Evolutionary conservation across 1,284 basidiomycete genomes (phyloP).

Genomic region (Trichosporon sp.): DNA sequence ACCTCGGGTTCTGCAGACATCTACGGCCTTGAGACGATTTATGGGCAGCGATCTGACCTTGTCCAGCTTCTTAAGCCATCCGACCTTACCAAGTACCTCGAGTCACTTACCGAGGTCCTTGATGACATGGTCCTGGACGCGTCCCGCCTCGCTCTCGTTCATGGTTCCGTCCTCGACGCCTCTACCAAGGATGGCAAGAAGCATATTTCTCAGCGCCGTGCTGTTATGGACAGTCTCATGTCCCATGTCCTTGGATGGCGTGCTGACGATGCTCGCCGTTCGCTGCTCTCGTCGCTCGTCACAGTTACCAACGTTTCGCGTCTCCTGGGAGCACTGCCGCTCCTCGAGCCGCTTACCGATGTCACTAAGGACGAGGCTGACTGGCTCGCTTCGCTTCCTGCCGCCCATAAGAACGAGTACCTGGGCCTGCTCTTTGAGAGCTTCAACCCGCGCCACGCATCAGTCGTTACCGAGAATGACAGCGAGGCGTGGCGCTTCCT

Average conservation of each 20-base stretch:
- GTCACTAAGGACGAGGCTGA: slow-evolving; percentile 22
- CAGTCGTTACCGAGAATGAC: slow-evolving; percentile 24
- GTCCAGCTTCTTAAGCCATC: slow-evolving; percentile 74
- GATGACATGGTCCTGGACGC: slow-evolving; percentile 69
- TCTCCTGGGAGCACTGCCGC: slow-evolving; percentile 60
- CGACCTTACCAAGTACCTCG: slow-evolving; percentile 66
- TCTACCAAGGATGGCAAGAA: slow-evolving; percentile 58
- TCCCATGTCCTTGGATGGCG: slow-evolving; percentile 72
- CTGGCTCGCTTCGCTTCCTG: slow-evolving; percentile 25
- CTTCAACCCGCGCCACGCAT: slow-evolving; percentile 21
- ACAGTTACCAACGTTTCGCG: slow-evolving; percentile 64
- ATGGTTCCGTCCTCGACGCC: slow-evolving; percentile 45
- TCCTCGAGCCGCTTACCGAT: slow-evolving; percentile 48
- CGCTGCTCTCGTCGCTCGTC: slow-evolving; percentile 60
- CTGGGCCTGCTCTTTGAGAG: slow-evolving; percentile 25
- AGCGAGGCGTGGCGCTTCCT: slow-evolving; percentile 28
- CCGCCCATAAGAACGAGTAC: slow-evolving; percentile 23
- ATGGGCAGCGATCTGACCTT: slow-evolving; percentile 63
- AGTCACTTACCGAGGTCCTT: slow-evolving; percentile 55
- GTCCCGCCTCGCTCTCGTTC: slow-evolving; percentile 60
- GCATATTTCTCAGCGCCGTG: slow-evolving; percentile 65
- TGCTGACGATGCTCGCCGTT: slow-evolving; percentile 54
- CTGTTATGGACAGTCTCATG: slow-evolving; percentile 70
- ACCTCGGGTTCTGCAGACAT: slow-evolving; percentile 52
- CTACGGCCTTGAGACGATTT: slow-evolving; percentile 77